These are phyloP conservation scores for Clathrospora elynae DNA, from an alignment of 2,329 filamentous ascomycete species.

Conservation along the genomic window DNA sequence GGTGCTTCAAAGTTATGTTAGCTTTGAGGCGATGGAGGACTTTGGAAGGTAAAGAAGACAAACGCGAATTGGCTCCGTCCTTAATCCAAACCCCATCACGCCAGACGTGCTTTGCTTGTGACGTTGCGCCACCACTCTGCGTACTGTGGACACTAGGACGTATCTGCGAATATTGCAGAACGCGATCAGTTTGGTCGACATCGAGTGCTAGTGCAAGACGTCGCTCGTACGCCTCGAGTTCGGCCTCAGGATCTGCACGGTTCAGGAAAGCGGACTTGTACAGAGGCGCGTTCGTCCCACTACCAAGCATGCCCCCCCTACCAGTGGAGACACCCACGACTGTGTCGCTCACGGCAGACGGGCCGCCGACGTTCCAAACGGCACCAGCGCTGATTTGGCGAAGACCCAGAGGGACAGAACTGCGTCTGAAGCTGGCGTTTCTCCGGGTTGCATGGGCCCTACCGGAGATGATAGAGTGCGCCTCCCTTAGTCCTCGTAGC, in stretches of 20 bases:
- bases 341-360: constrained; percentile 61
- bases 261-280: constrained; percentile 63
- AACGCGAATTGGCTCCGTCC: constrained; percentile 40
- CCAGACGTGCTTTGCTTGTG: constrained; percentile 43
- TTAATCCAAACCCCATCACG: constrained; percentile 50
- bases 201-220: constrained; percentile 80
- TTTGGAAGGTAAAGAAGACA: constrained; percentile 24
- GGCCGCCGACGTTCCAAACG: constrained; percentile 79
- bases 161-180: constrained; percentile 62
- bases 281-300: constrained; percentile 72
- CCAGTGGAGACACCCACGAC: constrained; percentile 63
- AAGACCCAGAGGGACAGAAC: constrained; percentile 20
- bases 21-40: not conserved
- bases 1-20: constrained; percentile 24
- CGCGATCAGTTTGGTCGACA: constrained; percentile 70
- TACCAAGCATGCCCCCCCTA: constrained; percentile 67
- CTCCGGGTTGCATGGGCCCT: constrained; percentile 26
- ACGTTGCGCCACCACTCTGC: constrained; percentile 4
- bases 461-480: constrained; percentile 35
- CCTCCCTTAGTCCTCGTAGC: constrained; percentile 39
- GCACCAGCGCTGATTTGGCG: constrained; percentile 67
- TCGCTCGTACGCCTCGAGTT: constrained; percentile 70
- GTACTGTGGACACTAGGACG: no score
- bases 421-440: constrained; percentile 31
- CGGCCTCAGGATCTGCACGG: constrained; percentile 59